Conservation (phyloP, 2,329 filamentous ascomycete species). For the Verticillium albo-atrum region DNA sequence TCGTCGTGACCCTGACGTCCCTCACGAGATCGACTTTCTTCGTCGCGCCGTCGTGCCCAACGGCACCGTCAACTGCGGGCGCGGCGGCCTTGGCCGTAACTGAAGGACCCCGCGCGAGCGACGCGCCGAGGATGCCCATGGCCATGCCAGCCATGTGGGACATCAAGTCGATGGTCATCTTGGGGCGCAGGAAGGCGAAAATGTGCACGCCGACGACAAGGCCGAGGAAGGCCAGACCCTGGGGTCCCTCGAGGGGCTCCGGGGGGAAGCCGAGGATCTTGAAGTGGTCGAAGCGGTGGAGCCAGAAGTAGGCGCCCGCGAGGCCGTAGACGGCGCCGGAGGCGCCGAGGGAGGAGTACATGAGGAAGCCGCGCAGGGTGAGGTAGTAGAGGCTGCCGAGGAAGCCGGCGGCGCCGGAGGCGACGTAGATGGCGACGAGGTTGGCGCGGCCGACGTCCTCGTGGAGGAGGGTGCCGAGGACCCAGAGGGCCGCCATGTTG, state of each 20-base stretch:
- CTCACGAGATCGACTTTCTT: not conserved
- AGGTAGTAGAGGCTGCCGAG: conserved; percentile 51
- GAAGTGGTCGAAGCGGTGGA: conserved; percentile 52
- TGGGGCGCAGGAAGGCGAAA: conserved; percentile 38
- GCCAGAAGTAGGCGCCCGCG: conserved; percentile 57
- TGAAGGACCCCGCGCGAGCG: not conserved
- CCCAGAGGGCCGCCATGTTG: conserved; percentile 63
- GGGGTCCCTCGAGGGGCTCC: conserved; percentile 46
- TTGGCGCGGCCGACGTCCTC: conserved; percentile 65
- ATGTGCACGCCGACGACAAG: conserved; percentile 46
- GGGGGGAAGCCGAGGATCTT: conserved; percentile 53
- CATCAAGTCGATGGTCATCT: conserved; percentile 42
- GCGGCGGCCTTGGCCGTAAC: not conserved
- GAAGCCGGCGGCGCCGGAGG: conserved; percentile 53
- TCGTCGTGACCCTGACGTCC: not conserved
- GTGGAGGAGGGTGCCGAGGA: conserved; percentile 63
- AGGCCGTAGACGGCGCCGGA: conserved; percentile 62
- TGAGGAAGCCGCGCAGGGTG: conserved; percentile 40
- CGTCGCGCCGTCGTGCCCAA: not conserved
- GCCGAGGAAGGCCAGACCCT: conserved; percentile 50
- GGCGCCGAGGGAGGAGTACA: conserved; percentile 57
- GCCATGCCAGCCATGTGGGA: conserved; percentile 50
- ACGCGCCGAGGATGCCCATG: conserved; percentile 37
- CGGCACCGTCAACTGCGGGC: not conserved
- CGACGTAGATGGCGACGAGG: conserved; percentile 64